Percentiles rank a stretch among this genome's conserved stretches.
These are phyloP conservation scores for Heliamphora ciliata DNA, from an alignment of 179 eudicot genomes.

Conservation along the genomic window DNA sequence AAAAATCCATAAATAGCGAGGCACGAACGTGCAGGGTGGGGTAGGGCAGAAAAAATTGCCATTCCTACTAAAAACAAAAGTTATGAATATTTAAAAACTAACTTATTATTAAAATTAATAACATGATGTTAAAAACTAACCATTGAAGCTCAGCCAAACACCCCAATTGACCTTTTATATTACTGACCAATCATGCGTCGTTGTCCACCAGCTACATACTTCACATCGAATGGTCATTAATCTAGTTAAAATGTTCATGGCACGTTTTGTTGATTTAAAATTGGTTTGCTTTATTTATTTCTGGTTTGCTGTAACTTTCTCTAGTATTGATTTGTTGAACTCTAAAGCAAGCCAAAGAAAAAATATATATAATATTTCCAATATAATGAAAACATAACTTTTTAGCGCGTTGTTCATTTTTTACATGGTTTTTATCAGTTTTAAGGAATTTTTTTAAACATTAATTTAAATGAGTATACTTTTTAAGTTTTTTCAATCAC, in stretches of 20 bases:
- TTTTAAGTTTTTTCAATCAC: too few species aligned
- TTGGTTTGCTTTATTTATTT: background rate
- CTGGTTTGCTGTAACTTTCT: constrained; percentile 8
- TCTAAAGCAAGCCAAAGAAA: background rate
- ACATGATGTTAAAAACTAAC: background rate
- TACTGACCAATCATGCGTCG: background rate
- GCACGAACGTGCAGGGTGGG: too few species aligned
- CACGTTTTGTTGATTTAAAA: background rate
- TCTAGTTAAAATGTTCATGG: background rate
- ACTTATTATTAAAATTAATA: background rate
- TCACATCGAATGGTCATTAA: background rate
- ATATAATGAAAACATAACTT: too few species aligned
- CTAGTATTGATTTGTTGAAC: background rate
- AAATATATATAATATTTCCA: background rate
- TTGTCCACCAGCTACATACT: background rate
- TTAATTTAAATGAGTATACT: too few species aligned
- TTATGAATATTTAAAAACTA: background rate
- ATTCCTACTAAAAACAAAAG: too few species aligned
- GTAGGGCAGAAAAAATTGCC: too few species aligned
- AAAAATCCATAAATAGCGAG: too few species aligned
- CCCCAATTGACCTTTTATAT: background rate
- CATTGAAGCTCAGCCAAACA: background rate
- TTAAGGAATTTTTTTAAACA: too few species aligned
- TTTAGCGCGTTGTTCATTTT: too few species aligned
- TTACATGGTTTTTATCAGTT: too few species aligned